phyloP scores from a whole-genome alignment of 805 yeast genomes.

The Myxozyma mucilagina region DNA sequence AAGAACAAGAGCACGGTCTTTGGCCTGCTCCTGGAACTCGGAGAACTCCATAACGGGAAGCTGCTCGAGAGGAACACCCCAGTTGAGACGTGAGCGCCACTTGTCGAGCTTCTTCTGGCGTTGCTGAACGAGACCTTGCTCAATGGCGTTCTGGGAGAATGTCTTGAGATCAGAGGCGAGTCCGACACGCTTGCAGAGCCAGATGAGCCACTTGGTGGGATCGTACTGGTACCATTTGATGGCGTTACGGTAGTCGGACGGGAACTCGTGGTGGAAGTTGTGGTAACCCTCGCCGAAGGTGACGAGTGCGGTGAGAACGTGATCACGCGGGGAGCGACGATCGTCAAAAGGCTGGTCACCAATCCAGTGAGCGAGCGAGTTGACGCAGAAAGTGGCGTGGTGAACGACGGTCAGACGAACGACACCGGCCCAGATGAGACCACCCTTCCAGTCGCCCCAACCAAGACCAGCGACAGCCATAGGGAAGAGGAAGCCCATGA shows the following conservation, averaged over 20 bases:
- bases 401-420: slow-evolving; percentile 70
- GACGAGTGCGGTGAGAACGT: slow-evolving; percentile 58
- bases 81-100: slow-evolving; percentile 73
- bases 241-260: slow-evolving; percentile 82
- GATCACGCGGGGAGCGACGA: slow-evolving; percentile 72
- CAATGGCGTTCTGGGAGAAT: slow-evolving; percentile 60
- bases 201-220: slow-evolving; percentile 80
- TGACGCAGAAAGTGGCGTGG: slow-evolving; percentile 74
- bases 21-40: slow-evolving; percentile 52
- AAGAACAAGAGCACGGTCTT: slow-evolving; percentile 66
- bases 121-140: slow-evolving; percentile 74
- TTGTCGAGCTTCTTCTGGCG: slow-evolving; percentile 78
- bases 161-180: slow-evolving; percentile 58
- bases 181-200: slow-evolving; percentile 53
- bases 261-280: slow-evolving; percentile 94
- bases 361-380: slow-evolving; percentile 78
- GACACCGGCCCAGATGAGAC: slow-evolving; percentile 76
- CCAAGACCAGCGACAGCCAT: slow-evolving; percentile 59
- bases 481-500: slow-evolving; percentile 64
- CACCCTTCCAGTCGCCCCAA: slow-evolving; percentile 78
- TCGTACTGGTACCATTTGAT: slow-evolving; percentile 73
- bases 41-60: slow-evolving; percentile 67
- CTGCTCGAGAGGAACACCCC: slow-evolving; percentile 93
- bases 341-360: slow-evolving; percentile 76
- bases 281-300: slow-evolving; percentile 91